These are phyloP conservation scores for Digitaria exilis DNA, from an alignment of 202 grass and related monocot species.

Conservation along the genomic window DNA sequence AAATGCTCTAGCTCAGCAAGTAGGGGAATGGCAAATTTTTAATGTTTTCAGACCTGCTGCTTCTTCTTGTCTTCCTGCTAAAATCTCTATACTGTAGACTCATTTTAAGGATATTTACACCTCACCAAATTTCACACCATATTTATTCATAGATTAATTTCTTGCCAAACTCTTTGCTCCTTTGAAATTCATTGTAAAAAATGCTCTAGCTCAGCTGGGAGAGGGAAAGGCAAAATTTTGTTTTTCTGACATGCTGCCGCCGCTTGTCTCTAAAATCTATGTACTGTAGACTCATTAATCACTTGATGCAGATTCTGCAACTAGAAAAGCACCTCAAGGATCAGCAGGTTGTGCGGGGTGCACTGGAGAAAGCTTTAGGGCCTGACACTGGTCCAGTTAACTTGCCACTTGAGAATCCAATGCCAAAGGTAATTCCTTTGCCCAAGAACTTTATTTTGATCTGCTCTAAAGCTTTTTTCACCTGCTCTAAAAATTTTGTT, in stretches of 20 bases:
- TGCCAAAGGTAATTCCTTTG: slow-evolving; percentile 62
- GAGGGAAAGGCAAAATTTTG: neutral
- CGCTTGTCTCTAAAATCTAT: neutral
- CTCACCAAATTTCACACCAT: neutral
- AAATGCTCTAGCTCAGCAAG: neutral
- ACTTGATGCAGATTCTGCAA: slow-evolving; percentile 68
- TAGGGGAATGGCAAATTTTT: neutral
- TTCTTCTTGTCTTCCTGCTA: neutral
- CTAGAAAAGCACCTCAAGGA: slow-evolving; percentile 86
- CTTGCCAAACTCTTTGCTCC: neutral
- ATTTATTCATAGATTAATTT: neutral
- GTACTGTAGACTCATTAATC: neutral
- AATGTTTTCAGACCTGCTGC: neutral
- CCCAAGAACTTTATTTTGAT: neutral
- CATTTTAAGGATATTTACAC: neutral
- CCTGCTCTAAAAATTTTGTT: neutral
- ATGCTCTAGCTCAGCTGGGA: neutral
- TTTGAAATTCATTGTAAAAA: slow-evolving; percentile 18
- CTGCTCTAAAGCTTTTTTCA: neutral
- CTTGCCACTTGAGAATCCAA: slow-evolving; percentile 62
- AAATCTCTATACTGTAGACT: neutral
- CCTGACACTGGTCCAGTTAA: slow-evolving; percentile 54
- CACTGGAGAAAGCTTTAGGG: slow-evolving; percentile 83
- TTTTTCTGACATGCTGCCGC: neutral
- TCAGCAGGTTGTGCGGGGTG: slow-evolving; percentile 68